Base-by-base conservation (phyloP, 2,329 filamentous ascomycete genomes). In the Lecanoromycetidae sp. region DNA sequence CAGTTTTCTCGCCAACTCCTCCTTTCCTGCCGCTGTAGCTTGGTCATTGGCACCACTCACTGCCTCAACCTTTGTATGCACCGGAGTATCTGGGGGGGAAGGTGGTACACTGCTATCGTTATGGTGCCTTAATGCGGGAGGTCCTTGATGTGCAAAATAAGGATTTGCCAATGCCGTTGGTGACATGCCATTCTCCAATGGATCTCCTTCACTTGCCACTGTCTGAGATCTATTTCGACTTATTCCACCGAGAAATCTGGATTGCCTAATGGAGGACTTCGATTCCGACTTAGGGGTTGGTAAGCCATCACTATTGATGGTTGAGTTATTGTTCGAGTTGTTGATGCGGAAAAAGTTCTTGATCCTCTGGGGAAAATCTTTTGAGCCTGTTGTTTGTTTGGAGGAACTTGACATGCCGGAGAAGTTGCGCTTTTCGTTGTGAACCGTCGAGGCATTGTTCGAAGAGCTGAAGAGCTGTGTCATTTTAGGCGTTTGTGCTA, bases 141-240 rank as follows among this genome's bases (percentile, higher is more conserved):
- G 87, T 48, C 91, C 91, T 67, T 98, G 91, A 63, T 96, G 91
- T 56, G 81, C 84, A 65, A 96, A 98, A 68, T 98, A 98, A 15
- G 91, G 91, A 63, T 98, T 98, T 54, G 87, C 90, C 61, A 90
- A 80, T 43, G 88, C 90, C 4, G 87, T 96, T 22, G 91, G 91
- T 60, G 88, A 94, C 59, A 94, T 74, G 52, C 78, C 73, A 64
- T 95, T 88, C 57, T 95, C 90, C 55, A 95, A 75, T 49, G 82
- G 78, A 61, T 95, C 87, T 57, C 88, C 88, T 67, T 95, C 90
- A 66, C 87, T 94, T 56, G 86, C 86, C 48, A 93, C 85, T 22
- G 90, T 96, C 51, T 84, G 82, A 29, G 87, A 93, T 58, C 90
- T 80, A 62, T 90, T 87, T 57, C 90, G 83, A 61, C 83, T 83